Percentiles rank a stretch among this genome's conserved stretches.
Conservation (phyloP, 371 early-diverging fungal species). For the Mortierella sp. region DNA sequence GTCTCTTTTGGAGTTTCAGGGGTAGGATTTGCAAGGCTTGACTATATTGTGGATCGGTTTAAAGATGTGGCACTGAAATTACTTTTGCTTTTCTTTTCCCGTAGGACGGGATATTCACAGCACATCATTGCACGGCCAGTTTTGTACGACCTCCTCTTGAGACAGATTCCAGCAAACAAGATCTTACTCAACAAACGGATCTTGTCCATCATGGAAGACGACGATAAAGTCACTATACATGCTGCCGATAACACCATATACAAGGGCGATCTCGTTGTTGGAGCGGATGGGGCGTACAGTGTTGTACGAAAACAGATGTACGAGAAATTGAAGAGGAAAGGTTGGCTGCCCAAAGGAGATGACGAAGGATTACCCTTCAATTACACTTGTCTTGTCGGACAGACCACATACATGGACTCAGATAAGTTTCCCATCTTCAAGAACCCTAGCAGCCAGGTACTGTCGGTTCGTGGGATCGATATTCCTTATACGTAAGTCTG, state of each 20-base stretch:
- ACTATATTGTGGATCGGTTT: background rate
- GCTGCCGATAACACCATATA: background rate
- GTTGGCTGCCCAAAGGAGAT: background rate
- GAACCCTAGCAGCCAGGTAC: background rate
- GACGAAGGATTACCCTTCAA: background rate
- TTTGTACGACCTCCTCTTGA: background rate
- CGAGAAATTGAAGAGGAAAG: background rate
- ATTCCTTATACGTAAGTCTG: background rate
- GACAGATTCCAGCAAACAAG: conserved; percentile 7
- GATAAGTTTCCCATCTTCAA: conserved; percentile 5
- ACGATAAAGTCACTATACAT: background rate
- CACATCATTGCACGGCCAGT: conserved; percentile 15
- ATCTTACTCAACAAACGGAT: background rate
- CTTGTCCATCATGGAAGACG: background rate
- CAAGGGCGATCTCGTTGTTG: background rate
- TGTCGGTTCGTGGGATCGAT: background rate
- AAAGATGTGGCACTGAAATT: background rate
- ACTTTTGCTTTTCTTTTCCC: background rate
- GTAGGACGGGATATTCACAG: conserved; percentile 6
- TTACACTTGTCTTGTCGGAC: conserved; percentile 4
- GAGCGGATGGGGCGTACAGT: background rate
- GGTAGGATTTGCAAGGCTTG: background rate
- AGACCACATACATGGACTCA: background rate
- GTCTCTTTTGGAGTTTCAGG: background rate
- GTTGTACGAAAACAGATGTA: background rate